Percentiles rank a stretch among this genome's conserved stretches.
Conservation (phyloP, 306 rosid genomes). For the Fragaria nilgerrensis region DNA sequence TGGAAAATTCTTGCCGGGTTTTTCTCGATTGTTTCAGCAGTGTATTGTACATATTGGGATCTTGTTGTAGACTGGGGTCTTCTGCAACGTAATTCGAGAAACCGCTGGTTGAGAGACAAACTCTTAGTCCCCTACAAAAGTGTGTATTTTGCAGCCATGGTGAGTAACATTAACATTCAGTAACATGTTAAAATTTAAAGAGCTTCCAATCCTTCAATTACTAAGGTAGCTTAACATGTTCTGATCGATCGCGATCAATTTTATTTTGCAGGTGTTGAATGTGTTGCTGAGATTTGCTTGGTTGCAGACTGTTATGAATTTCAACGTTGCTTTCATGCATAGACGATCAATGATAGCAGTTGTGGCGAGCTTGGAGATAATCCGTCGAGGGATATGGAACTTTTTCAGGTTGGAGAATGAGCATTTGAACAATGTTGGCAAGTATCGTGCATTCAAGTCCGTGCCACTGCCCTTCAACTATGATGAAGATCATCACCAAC, state of each 20-base stretch:
- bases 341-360: constrained; percentile 26
- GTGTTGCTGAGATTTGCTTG: constrained; percentile 72
- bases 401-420: constrained; percentile 82
- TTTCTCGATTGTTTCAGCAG: constrained; percentile 49
- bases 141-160: constrained; percentile 65
- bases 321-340: constrained; percentile 41
- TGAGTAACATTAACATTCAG: constrained; percentile 22
- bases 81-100: constrained; percentile 49
- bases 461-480: constrained; percentile 78
- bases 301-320: constrained; percentile 54
- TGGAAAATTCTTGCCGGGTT: constrained; percentile 45
- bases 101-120: constrained; percentile 70
- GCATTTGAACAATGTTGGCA: constrained; percentile 80
- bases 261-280: constrained; percentile 45
- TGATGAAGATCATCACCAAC: constrained; percentile 41
- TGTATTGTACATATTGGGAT: constrained; percentile 63
- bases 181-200: not conserved
- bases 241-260: not conserved
- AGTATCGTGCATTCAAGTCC: constrained; percentile 68
- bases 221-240: not conserved
- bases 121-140: constrained; percentile 46
- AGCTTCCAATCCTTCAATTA: not conserved
- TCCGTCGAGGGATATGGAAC: constrained; percentile 73
- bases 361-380: constrained; percentile 59
- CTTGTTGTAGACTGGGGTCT: constrained; percentile 73